A percentile compares a stretch with the other conserved stretches of the same genome.
phyloP scores from a whole-genome alignment of 2,329 filamentous ascomycete genomes.

The Ophidiomyces ophidiicola region DNA sequence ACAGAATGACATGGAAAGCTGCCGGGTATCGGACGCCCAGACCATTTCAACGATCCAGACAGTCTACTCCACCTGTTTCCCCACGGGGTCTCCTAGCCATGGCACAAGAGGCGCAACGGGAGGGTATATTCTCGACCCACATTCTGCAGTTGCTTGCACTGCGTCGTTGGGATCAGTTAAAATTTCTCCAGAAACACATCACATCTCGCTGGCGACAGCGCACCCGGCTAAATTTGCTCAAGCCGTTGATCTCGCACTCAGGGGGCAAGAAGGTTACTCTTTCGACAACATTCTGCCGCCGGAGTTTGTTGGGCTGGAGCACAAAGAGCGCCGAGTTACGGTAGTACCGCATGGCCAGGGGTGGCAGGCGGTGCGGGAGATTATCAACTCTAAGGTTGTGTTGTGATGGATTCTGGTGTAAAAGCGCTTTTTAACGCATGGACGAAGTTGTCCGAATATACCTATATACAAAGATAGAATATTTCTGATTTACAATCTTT shows the following conservation, averaged over 20 bases:
- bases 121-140: conserved; percentile 81
- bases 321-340: conserved; percentile 61
- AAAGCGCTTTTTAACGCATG: too few relatives aligned
- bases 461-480: too few relatives aligned
- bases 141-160: conserved; percentile 75
- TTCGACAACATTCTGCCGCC: conserved; percentile 67
- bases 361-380: conserved; percentile 62
- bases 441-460: too few relatives aligned
- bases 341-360: conserved; percentile 51
- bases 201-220: conserved; percentile 82
- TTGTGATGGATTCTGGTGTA: background rate
- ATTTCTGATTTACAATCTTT: too few relatives aligned
- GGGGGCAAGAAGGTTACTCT: conserved; percentile 57
- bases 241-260: conserved; percentile 69
- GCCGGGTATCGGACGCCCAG: conserved; percentile 52
- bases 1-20: conserved; percentile 65
- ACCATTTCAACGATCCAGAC: conserved; percentile 55
- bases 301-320: conserved; percentile 69
- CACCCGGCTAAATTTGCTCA: conserved; percentile 90
- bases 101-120: conserved; percentile 33
- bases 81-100: conserved; percentile 29
- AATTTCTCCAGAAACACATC: conserved; percentile 42
- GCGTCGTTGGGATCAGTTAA: conserved; percentile 59
- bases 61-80: conserved; percentile 46
- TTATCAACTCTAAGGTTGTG: conserved; percentile 62